phyloP scores from a whole-genome alignment of 2,329 filamentous ascomycete species.

The Lasiodiplodia hormozganensis region DNA sequence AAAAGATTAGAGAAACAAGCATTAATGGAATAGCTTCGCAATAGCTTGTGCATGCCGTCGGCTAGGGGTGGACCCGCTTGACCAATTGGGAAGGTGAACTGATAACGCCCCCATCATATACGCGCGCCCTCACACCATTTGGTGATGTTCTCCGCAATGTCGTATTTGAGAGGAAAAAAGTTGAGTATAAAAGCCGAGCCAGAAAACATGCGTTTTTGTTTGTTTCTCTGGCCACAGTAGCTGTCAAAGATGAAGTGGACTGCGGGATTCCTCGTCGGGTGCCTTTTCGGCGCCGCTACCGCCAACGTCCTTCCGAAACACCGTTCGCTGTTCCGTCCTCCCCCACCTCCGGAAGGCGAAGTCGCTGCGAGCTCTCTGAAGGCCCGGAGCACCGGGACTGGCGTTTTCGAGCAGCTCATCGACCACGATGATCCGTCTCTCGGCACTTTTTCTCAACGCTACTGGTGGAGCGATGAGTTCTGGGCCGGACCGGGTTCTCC shows the following conservation, averaged over 20 bases:
- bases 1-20: not conserved
- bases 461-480: conserved; percentile 59
- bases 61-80: not conserved
- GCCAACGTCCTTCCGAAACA: conserved; percentile 19
- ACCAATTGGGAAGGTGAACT: conserved; percentile 12
- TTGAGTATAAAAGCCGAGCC: not conserved
- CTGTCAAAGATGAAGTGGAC: not conserved
- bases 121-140: not conserved
- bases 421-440: conserved; percentile 64
- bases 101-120: not conserved
- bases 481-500: conserved; percentile 64
- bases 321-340: conserved; percentile 14
- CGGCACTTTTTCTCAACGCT: conserved; percentile 63
- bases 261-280: conserved; percentile 1
- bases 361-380: not conserved
- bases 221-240: not conserved
- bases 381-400: conserved; percentile 2
- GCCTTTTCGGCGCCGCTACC: not conserved
- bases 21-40: conserved; percentile 7
- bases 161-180: not conserved
- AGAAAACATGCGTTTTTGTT: not conserved
- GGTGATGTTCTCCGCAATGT: not conserved
- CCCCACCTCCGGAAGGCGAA: not conserved
- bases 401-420: conserved; percentile 61
- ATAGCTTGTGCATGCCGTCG: not conserved